Conservation (phyloP, 2,329 filamentous ascomycete species). For the Zasmidium angulare region DNA sequence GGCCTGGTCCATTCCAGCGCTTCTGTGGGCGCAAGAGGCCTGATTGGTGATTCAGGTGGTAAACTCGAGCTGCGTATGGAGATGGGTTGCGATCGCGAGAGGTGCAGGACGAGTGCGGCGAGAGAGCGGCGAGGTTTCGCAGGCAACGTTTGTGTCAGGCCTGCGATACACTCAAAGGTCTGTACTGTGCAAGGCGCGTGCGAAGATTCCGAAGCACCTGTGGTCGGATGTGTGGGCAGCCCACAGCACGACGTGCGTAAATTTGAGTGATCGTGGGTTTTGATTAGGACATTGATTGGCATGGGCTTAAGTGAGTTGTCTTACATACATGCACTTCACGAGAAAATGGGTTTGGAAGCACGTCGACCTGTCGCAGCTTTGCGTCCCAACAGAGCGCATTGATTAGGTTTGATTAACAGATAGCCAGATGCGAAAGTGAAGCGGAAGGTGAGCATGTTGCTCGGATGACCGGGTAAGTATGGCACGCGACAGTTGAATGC, state of each 20-base stretch:
- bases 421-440: background rate
- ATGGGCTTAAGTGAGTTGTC: too few species aligned
- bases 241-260: background rate
- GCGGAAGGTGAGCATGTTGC: background rate
- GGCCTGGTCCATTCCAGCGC: constrained; percentile 29
- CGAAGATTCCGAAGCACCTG: background rate
- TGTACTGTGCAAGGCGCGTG: background rate
- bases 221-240: background rate
- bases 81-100: background rate
- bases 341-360: too few species aligned
- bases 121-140: too few species aligned
- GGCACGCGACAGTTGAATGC: background rate
- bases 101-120: too few species aligned
- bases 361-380: too few species aligned
- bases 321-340: too few species aligned
- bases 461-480: background rate
- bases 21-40: background rate
- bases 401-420: background rate
- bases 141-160: too few species aligned
- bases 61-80: background rate
- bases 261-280: too few species aligned
- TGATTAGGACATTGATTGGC: too few species aligned
- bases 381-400: too few species aligned
- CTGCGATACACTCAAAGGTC: background rate
- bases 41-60: background rate